Base-by-base conservation (phyloP, 768 basidiomycete species). In the Lenzites betulinus region DNA sequence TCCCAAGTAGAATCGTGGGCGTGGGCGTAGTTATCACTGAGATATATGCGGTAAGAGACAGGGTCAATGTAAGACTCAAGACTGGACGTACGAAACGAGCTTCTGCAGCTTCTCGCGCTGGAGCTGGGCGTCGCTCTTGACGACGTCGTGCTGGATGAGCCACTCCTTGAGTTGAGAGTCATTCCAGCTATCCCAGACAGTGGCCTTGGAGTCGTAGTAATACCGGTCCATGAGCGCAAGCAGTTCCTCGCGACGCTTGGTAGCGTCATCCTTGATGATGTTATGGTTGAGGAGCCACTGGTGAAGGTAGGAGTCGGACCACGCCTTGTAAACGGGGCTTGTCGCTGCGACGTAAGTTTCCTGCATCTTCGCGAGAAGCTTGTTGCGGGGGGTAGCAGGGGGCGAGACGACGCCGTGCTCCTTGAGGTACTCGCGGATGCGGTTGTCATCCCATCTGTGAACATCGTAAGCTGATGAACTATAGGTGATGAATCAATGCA, bases 291-390 rank as follows among this genome's bases (percentile, higher is more conserved):
- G 76, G 47, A 97, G 88, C 95, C 95, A 98, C 58, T 88, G 78
- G 57, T 87, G 86, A 51, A 95, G 84, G 71, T 92, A 90, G 3
- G 85, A 88, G 70, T 92, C 89, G 54, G 87, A 88, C 95, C 96
- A 98, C 3, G 86, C 83, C 22, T 91, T 78, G 85, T 91, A 98
- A 38, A 89, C 73, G 2, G 90, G 89, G 56, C 81, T 75, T 22
- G 85, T 69, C 7, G 83, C 78, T 51, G 79, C 78, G 39, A 82
- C 83, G 70, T 93, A 95, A 0, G 85, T 79, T 33, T 84, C 78
- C 38, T 81, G 79, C 83, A 94, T 89, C 69, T 89, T 79, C 12
- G 76, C 76, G 35, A 91, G 71, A 35, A 97, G 73, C 65, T 96
- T 87, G 8, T 84, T 81, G 43, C 84, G 83, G 1, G 66, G 47